Base-by-base conservation (phyloP, 352 stramenopile genomes). In the Globisporangium orthogonon region DNA sequence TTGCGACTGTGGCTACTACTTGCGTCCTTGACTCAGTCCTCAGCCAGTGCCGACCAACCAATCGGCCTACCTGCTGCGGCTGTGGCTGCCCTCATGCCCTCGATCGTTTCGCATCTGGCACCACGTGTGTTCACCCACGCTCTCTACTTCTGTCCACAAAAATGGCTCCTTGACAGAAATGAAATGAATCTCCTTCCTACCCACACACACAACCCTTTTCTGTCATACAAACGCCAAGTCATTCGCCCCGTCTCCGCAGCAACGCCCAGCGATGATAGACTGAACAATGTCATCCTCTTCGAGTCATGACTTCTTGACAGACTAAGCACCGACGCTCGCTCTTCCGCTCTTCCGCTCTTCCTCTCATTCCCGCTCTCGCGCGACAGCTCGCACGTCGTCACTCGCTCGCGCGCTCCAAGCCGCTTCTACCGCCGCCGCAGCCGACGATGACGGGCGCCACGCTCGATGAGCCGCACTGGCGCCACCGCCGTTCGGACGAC, bases 401-500 rank as follows among this genome's bases (percentile, higher is more conserved):
- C 23, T 23, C 23, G 23, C 23, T 23, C 23, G 23, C 23, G 23
- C 23, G 23, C 33, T 9, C 33, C 33, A 37, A 37, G 23, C 33
- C 33, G 33, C 33, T 11, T 37, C 37, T 43, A 10, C 11, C 11
- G 37, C 37, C 10, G 17, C 37, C 0, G 37, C 10, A 7, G 7
- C 15, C 37, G 11, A 13, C 37, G 11, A 43, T 43, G 37, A 43
- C 37, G 11, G 37, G 37, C 37, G 11, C 37, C 11, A 6, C 37
- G 37, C 37, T 43, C 3, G 13, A 17, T 13, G 37, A 43, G 37
- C 10, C 11, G 37, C 37, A 43, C 10, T 17, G 11, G 37, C 13
- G 37, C 37, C 33, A 11, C 40, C 48, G 56, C 30, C 49, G 39
- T 31, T 62, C 56, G 18, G 29, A 43, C 30, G 56, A 62, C 31